Evolutionary conservation across 495 filamentous ascomycete genomes (phyloP), one percentile per base, ranked within the genome.

Genomic region (Daldinia decipiens): DNA sequence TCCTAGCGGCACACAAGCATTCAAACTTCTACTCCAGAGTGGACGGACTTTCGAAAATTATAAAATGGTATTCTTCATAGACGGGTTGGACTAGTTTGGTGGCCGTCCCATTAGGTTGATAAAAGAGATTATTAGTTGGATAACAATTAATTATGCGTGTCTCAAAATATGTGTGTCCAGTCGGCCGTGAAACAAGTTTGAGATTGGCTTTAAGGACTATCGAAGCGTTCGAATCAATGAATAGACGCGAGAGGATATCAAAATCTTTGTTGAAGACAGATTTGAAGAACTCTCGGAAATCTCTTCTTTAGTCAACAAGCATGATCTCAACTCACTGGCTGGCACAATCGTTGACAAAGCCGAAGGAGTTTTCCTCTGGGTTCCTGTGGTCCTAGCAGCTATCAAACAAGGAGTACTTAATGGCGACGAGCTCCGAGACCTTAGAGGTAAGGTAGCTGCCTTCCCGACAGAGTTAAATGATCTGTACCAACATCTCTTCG

Each of bases 71-170:
- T 76, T 85, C 29, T 85, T 85, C 38, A 80, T 87, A 53, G 83
- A 86, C 56, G 83, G 82, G 5, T 72, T 86, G 0, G 82, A 85
- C 53, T 83, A 86, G 47, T 80, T 75, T 40, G 55, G 75, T 3
- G 78, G 77, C 1, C 68, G 56, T 5, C 17, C 17, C 5, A 45
- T 45, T 69, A 62, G 61, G 27, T 32, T 70, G 12, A 55, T 73
- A 26, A 26, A 39, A 0, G 62, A 59, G 7, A 65, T 72, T 43
- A 39, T 53, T 21, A 4, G 15, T 13, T 65, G 69, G 72, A 38
- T 56, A 3, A 27, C 17, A 19, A 8, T 24, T 1, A 34, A 53
- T 43, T 26, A 47, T 19, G 3, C 5, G 5, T 17, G 55, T 17
- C 36, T 71, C 29, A 71, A 74, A 21, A 68, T 65, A 62, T 74